These are phyloP conservation scores for Dryadomyces quercus-mongolicae DNA, from an alignment of 2,329 filamentous ascomycete genomes.

Conservation along the genomic window DNA sequence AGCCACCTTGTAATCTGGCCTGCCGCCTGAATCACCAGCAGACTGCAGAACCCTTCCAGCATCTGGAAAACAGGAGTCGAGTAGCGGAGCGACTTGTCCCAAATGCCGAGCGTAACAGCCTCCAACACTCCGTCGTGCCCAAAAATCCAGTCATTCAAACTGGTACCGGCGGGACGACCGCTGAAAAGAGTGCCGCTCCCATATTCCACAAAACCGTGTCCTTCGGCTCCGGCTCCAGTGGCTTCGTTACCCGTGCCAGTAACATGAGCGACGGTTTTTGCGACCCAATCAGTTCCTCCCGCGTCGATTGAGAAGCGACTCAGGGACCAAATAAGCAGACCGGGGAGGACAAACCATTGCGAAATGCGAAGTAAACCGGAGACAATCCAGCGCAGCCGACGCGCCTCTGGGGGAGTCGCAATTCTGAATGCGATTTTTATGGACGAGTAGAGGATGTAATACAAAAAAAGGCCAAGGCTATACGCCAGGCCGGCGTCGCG, in stretches of 20 bases:
- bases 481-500: conserved; percentile 89
- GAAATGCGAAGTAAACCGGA: conserved; percentile 58
- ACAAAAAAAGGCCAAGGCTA: conserved; percentile 76
- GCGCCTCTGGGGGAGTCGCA: conserved; percentile 55
- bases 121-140: conserved; percentile 76
- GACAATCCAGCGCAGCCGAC: conserved; percentile 60
- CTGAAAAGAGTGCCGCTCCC: background rate
- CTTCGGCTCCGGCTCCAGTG: background rate
- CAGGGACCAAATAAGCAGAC: conserved; percentile 85
- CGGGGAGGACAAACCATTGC: conserved; percentile 80
- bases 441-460: conserved; percentile 81
- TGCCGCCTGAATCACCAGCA: conserved; percentile 88
- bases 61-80: conserved; percentile 92
- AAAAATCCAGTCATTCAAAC: conserved; percentile 74
- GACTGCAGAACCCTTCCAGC: conserved; percentile 88
- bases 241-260: conserved; percentile 2
- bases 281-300: conserved; percentile 26
- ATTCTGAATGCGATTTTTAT: conserved; percentile 49
- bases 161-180: conserved; percentile 36
- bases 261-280: conserved; percentile 12
- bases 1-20: conserved; percentile 93
- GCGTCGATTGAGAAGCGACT: conserved; percentile 90
- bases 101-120: conserved; percentile 66
- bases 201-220: background rate
- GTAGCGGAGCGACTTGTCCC: conserved; percentile 81